Evolutionary conservation across 192 early-diverging fungal genomes (phyloP).

Genomic region (Coemansia sp.): DNA sequence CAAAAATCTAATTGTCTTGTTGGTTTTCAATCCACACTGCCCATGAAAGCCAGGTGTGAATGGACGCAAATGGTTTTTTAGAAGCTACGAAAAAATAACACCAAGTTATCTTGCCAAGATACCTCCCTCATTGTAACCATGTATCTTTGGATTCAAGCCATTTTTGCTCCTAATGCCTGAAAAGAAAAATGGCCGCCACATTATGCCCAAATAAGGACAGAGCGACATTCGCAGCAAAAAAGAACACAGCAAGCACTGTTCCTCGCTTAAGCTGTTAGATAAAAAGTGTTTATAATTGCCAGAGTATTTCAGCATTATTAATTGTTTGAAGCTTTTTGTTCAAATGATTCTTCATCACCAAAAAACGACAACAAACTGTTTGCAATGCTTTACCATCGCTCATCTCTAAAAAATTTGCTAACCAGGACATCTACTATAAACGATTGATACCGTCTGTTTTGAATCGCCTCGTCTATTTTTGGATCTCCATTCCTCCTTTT

Average conservation of each 20-base stretch:
- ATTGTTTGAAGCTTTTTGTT: neutral
- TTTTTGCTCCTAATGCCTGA: neutral
- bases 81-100: neutral
- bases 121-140: neutral
- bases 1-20: neutral
- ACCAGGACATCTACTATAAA: neutral
- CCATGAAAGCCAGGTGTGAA: neutral
- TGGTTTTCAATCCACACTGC: neutral
- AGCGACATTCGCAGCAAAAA: neutral
- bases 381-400: neutral
- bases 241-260: neutral
- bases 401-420: neutral
- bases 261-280: neutral
- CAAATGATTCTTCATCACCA: neutral
- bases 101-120: neutral
- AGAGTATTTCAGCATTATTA: neutral
- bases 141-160: neutral
- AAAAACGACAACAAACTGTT: neutral
- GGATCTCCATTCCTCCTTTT: neutral
- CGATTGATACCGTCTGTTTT: neutral
- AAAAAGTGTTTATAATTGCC: neutral
- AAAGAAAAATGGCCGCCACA: neutral
- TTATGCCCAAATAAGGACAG: neutral
- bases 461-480: neutral
- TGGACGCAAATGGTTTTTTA: conserved; percentile 1